Percentiles rank a stretch among this genome's conserved stretches.
Evolutionary conservation across 2,329 filamentous ascomycete genomes (phyloP).

Genomic region (Verticillium dahliae): DNA sequence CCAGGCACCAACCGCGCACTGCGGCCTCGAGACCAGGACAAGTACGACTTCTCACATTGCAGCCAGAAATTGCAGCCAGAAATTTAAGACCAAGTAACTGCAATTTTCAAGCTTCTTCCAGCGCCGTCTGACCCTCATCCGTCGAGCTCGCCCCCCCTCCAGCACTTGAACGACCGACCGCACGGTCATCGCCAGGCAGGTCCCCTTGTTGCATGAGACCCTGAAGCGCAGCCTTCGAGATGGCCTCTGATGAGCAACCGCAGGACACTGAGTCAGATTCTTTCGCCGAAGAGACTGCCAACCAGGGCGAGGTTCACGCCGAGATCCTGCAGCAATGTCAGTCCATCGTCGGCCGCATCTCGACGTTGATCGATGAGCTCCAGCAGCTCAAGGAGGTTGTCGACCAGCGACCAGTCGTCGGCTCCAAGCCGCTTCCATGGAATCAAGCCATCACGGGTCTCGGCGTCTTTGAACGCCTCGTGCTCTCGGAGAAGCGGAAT

Average conservation of each 20-base stretch:
- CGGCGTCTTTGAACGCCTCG: slow-evolving; percentile 9
- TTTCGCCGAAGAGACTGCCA: not conserved
- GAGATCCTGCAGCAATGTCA: slow-evolving; percentile 6
- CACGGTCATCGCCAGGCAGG: not conserved
- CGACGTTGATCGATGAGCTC: slow-evolving; percentile 5
- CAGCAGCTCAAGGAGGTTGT: slow-evolving; percentile 9
- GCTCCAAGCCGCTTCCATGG: slow-evolving; percentile 7
- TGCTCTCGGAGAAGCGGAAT: slow-evolving; percentile 9
- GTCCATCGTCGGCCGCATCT: slow-evolving; percentile 5
- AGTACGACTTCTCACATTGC: no score
- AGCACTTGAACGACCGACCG: not conserved
- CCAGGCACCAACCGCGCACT: no score
- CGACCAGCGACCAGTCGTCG: slow-evolving; percentile 5
- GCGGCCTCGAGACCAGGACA: no score
- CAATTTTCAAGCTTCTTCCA: no score
- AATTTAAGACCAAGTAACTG: no score
- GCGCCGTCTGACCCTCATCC: no score
- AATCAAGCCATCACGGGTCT: slow-evolving; percentile 11
- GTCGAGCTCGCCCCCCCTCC: not conserved
- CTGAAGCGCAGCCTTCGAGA: not conserved
- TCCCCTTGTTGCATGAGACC: not conserved
- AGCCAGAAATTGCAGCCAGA: no score
- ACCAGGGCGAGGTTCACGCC: not conserved
- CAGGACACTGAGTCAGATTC: not conserved
- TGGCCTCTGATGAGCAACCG: not conserved